These are phyloP conservation scores for Paragyromitra xinjiangensis DNA, from an alignment of 495 filamentous ascomycete species.

Conservation along the genomic window DNA sequence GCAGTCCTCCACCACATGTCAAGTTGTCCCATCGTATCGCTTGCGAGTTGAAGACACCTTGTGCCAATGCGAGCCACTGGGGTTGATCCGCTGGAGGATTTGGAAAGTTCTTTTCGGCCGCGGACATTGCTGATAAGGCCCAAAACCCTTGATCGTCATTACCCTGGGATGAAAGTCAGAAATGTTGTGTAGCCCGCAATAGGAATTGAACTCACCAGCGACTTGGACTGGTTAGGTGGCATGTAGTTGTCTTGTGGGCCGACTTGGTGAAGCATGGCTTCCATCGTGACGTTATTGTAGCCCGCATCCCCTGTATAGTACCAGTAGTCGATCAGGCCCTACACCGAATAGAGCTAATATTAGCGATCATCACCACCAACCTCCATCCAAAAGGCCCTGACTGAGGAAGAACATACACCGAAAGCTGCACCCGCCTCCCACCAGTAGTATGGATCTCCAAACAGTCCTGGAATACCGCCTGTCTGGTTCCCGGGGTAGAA, in stretches of 20 bases:
- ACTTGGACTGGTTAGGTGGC: conserved; percentile 76
- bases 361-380: conserved; percentile 21
- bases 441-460: conserved; percentile 70
- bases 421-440: conserved; percentile 70
- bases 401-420: conserved; percentile 52
- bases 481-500: conserved; percentile 74
- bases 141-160: conserved; percentile 91
- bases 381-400: neutral
- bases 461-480: conserved; percentile 68
- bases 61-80: conserved; percentile 78
- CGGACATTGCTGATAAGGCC: conserved; percentile 76
- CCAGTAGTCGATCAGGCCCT: conserved; percentile 75
- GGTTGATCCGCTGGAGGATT: conserved; percentile 67
- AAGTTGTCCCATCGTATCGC: conserved; percentile 73
- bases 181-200: neutral
- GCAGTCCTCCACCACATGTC: conserved; percentile 74
- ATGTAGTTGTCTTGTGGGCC: conserved; percentile 74
- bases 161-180: conserved; percentile 59
- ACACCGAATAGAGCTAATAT: conserved; percentile 11
- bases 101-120: conserved; percentile 78
- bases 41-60: conserved; percentile 81
- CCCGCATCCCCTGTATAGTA: conserved; percentile 74
- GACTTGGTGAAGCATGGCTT: conserved; percentile 74
- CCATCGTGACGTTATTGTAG: conserved; percentile 70
- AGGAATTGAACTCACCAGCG: conserved; percentile 60